Evolutionary conservation across 352 stramenopile species (phyloP).

Genomic region (Plasmopara viticola): DNA sequence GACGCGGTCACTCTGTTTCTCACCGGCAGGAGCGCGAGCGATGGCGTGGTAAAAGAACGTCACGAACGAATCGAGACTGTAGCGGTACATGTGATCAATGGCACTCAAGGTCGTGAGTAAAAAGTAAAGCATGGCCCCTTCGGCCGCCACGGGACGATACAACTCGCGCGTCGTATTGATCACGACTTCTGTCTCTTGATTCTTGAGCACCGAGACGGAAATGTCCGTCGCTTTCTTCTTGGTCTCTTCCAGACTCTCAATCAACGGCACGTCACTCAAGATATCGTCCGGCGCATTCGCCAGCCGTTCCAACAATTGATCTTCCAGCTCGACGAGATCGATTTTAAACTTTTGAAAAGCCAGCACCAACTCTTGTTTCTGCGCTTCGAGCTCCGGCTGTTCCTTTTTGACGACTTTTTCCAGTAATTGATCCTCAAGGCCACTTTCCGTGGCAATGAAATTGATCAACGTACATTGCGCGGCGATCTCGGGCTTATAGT

Average conservation of each 20-base stretch:
- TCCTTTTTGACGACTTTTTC: conserved; percentile 95
- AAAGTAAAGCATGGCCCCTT: conserved; percentile 98
- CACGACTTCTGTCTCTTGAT: conserved; percentile 92
- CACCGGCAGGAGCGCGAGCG: conserved; percentile 68
- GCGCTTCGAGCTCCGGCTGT: conserved; percentile 91
- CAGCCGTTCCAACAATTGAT: conserved; percentile 92
- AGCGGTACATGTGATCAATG: conserved; percentile 98
- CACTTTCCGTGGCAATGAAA: conserved; percentile 95
- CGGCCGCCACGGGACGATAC: conserved; percentile 90
- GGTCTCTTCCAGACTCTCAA: conserved; percentile 94
- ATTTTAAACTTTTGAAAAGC: conserved; percentile 96
- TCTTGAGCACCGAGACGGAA: conserved; percentile 91
- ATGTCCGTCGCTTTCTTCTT: conserved; percentile 96
- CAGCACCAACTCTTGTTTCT: conserved; percentile 90
- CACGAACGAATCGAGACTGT: conserved; percentile 95
- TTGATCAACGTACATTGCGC: conserved; percentile 97
- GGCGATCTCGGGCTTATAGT: conserved; percentile 97
- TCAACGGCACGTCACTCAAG: conserved; percentile 92
- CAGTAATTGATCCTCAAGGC: conserved; percentile 94
- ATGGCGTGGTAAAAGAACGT: conserved; percentile 97
- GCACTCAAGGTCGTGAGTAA: conserved; percentile 92
- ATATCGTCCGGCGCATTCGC: conserved; percentile 96
- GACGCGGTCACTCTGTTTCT: conserved; percentile 89
- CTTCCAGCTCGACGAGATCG: conserved; percentile 93
- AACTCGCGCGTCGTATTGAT: conserved; percentile 93